Evolutionary conservation across 2,329 filamentous ascomycete genomes (phyloP).

Genomic region (Verticillium dahliae): DNA sequence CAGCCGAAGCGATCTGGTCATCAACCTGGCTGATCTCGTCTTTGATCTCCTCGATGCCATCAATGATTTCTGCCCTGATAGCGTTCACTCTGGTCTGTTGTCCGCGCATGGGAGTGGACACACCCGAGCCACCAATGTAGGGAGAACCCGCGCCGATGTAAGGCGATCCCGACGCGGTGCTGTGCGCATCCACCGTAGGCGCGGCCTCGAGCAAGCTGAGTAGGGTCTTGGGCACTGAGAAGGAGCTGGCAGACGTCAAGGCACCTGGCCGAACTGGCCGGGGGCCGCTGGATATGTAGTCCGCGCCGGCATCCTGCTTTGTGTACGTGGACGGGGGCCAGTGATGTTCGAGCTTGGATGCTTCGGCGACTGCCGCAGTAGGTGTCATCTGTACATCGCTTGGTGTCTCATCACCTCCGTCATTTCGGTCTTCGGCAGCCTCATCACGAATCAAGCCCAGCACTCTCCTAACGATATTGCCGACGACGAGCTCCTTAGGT

Average conservation of each 20-base stretch:
- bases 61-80: constrained; percentile 82
- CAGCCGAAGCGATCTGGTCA: constrained; percentile 83
- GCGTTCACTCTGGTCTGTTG: constrained; percentile 50
- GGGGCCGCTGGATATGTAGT: constrained; percentile 12
- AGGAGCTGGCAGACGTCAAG: constrained; percentile 55
- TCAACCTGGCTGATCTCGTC: constrained; percentile 92
- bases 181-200: constrained; percentile 19
- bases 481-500: constrained; percentile 84
- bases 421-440: constrained; percentile 71
- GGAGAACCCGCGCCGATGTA: constrained; percentile 32
- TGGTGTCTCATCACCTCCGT: constrained; percentile 48
- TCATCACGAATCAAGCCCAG: constrained; percentile 89
- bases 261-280: constrained; percentile 48
- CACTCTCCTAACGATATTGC: constrained; percentile 88
- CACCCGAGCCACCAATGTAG: constrained; percentile 34
- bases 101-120: constrained; percentile 39
- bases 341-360: constrained; percentile 20
- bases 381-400: constrained; percentile 35
- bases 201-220: constrained; percentile 81
- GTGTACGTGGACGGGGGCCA: constrained; percentile 23
- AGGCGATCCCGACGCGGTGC: constrained; percentile 26
- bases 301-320: constrained; percentile 24
- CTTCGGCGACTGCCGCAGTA: constrained; percentile 29
- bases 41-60: constrained; percentile 91
- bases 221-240: constrained; percentile 67